Evolutionary conservation across 192 early-diverging fungal species (phyloP).

Genomic region (Backusella sp.): DNA sequence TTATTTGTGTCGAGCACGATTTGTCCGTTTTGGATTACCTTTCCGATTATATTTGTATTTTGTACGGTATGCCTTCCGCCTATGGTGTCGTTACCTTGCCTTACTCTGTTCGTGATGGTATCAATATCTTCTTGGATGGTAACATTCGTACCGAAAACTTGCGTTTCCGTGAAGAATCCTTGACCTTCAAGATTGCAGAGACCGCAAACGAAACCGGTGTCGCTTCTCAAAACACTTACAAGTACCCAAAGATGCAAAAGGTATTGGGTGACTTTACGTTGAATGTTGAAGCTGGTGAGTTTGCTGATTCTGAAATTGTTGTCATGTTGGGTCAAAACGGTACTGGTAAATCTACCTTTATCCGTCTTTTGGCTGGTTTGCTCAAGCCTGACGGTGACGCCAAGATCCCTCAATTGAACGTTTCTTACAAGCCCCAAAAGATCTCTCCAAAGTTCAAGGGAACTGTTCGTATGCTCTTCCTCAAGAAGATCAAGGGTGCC

Average conservation of each 20-base stretch:
- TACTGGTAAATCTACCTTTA: slow-evolving; percentile 97
- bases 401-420: slow-evolving; percentile 80
- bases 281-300: slow-evolving; percentile 73
- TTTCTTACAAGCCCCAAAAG: slow-evolving; percentile 98
- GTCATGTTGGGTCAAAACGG: slow-evolving; percentile 99
- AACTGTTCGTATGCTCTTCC: slow-evolving; percentile 89
- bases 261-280: slow-evolving; percentile 81
- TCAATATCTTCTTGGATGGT: slow-evolving; percentile 98
- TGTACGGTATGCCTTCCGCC: slow-evolving; percentile 95
- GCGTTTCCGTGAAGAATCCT: slow-evolving; percentile 95
- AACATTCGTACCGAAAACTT: slow-evolving; percentile 98
- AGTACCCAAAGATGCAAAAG: slow-evolving; percentile 90
- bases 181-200: slow-evolving; percentile 93
- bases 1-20: slow-evolving; percentile 99
- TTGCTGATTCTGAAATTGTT: slow-evolving; percentile 96
- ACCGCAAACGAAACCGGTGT: slow-evolving; percentile 72
- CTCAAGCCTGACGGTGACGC: slow-evolving; percentile 77
- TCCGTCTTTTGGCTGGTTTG: slow-evolving; percentile 86
- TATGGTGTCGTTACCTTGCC: slow-evolving; percentile 99
- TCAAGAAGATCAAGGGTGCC: slow-evolving; percentile 79
- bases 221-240: slow-evolving; percentile 72
- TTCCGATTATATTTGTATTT: slow-evolving; percentile 96
- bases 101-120: slow-evolving; percentile 95
- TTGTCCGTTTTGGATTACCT: slow-evolving; percentile 96
- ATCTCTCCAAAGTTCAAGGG: slow-evolving; percentile 94